Evolutionary conservation across 768 basidiomycete species (phyloP), one percentile per base, ranked within the genome.

Genomic region (Kwoniella dendrophila): DNA sequence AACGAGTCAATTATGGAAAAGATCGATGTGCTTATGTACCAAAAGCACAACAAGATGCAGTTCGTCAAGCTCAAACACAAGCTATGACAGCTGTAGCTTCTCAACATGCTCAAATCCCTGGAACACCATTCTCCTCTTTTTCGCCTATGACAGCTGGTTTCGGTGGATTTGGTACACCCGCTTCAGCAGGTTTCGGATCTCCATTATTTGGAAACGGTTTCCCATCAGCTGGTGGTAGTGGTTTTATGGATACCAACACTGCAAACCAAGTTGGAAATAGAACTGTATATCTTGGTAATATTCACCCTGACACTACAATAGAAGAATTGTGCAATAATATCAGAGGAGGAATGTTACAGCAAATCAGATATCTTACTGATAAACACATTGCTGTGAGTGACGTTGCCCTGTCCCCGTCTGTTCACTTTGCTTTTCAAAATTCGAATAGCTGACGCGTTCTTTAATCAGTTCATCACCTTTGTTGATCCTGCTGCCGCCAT

Each of bases 21-120:
- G 96, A 99, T 77, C 90, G 95, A 57, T 98, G 95, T 68, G 94
- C 94, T 11, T 97, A 96, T 77, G 89, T 97, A 26, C 96, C 96
- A 16, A 76, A 74, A 59, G 78, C 79, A 12, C 68, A 97, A 91
- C 82, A 93, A 89, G 34, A 94, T 89, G 80, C 93, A 89, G 81
- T 92, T 56, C 71, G 80, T 71, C 73, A 78, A 62, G 78, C 80
- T 60, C 78, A 81, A 73, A 77, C 79, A 64, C 78, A 80, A 71
- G 79, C 79, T 24, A 70, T 72, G 34, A 72, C 72, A 1, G 77
- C 79, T 32, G 70, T 78, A n/a, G 57, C 65, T 6, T 64, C 70
- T 10, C 66, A 77, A 69, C 67, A 80, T 72, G 38, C 79, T 63
- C 56, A 61, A 27, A 69, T 77, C 65, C 77, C 67, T 63, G 80